Base-by-base conservation (phyloP, 768 basidiomycete species). In the Lyophyllum decastes region DNA sequence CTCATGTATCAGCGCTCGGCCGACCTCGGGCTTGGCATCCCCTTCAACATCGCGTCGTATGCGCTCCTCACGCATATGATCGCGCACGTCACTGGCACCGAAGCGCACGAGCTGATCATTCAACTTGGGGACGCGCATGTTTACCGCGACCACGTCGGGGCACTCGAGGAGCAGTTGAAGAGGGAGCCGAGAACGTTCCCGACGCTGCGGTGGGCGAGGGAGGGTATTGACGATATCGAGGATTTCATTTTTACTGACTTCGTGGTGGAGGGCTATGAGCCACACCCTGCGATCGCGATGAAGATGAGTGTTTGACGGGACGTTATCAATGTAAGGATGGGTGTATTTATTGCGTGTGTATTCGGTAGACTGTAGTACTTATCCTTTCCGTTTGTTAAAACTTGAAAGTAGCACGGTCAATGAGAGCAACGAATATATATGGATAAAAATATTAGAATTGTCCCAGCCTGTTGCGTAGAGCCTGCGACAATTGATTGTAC, bases 11-110 rank as follows among this genome's bases (percentile, higher is more conserved):
- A 98, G 68, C 92, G 97, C 47, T 98, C 96, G 12, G 95, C 95
- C 17, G 96, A 99, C 70, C 84, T 98, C 8, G 96, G 96, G 1
- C 91, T 99, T 38, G 96, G 96, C 2, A 92, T 99, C 49, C 96
- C 96, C 0, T 99, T 99, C 84, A 99, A 99, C 73, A 98, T 99
- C 73, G 97, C 96, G 12, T 98, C 97, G 0, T 99, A 98, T 72
- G 92, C 97, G 6, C 84, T 99, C 21, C 85, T 99, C 53, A 97
- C 95, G 0, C 95, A 98, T 73, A 95, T 99, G 92, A 85, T 99
- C 61, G 95, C 96, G n/a, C 88, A 85, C 24, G 86, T 97, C 57
- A 98, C 96, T 12, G 80, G 82, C 44, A 95, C 92, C 3, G 85
- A 88, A 30, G 84, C 97, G 0, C 87, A 90, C 70, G 95, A 97